Evolutionary conservation across 1,284 basidiomycete genomes (phyloP), one percentile per base, ranked within the genome.

Genomic region (Ceratobasidium sp.): DNA sequence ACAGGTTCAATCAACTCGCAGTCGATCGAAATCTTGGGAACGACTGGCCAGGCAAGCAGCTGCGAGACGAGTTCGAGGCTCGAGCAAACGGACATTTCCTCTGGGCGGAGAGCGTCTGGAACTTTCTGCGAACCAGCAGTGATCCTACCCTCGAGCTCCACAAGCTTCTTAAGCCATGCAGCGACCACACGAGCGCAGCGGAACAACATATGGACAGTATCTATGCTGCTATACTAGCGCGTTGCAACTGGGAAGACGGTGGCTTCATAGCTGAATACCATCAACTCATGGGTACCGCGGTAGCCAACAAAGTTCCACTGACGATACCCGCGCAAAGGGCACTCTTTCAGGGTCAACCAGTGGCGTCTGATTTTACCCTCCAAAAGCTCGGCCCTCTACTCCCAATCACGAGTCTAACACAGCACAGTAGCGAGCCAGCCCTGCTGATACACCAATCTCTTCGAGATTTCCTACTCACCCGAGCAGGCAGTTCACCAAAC

Each of bases 11-110:
- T 9, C 21, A 44, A 12, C 25, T 67, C 1, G 53, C 38, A 8
- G 14, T 44, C 0, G 33, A 42, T 7, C 25, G 21, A 11, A 23
- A 18, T 21, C 46, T 76, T 36, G 56, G 49, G 8, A 44, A 54
- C 6, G 54, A 72, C 21, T 77, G 75, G 75, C 77, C 75, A 33
- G 73, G 21, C 16, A 49, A 56, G 16, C 23, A 46, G 8, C 69
- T 75, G 4, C 21, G 46, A 23, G 46, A 40, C 1, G 42, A 73
- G 16, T 73, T 77, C 28, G 25, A 46, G 2, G 21, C 23, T 11
- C 72, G 62, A 44, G 74, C 77, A 21, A 77, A 72, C 14, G 78
- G 78, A 7, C 61, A 77, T 6, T 78, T 79, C 72, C 67, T 77
- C 14, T 78, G 77, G 77, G 76, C 75, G 25, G 74, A 74, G 1